phyloP scores from a whole-genome alignment of 306 rosid species.

The Citrullus amarus region DNA sequence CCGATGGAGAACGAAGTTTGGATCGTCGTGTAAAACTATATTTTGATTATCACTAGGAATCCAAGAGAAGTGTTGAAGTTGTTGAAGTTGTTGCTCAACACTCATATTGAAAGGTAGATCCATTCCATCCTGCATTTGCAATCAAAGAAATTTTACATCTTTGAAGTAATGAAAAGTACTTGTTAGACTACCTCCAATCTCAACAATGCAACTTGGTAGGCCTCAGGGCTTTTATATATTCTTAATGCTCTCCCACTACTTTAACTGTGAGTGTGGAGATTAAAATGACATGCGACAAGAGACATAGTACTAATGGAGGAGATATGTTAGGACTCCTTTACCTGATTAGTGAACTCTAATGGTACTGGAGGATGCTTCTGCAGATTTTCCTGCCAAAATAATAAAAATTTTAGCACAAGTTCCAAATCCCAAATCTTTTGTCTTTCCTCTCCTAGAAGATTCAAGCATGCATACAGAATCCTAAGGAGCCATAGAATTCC shows the following conservation, averaged over 20 bases:
- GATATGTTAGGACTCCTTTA: slow-evolving; percentile 11
- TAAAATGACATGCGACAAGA: neutral
- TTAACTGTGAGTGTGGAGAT: neutral
- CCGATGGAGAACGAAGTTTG: slow-evolving; percentile 56
- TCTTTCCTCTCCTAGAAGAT: neutral
- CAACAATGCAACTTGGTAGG: neutral
- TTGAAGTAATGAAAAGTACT: neutral
- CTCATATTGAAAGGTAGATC: slow-evolving; percentile 54
- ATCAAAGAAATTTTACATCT: slow-evolving; percentile 2
- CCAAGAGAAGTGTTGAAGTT: slow-evolving; percentile 66
- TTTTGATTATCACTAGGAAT: slow-evolving; percentile 40
- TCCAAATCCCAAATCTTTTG: neutral
- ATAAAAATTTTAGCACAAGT: neutral
- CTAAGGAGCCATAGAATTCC: neutral
- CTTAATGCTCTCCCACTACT: neutral
- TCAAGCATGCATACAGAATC: neutral
- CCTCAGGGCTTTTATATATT: neutral
- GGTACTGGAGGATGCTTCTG: slow-evolving; percentile 69
- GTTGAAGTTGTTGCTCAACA: slow-evolving; percentile 62
- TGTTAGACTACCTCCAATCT: neutral
- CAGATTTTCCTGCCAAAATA: slow-evolving; percentile 42
- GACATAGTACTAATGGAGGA: neutral
- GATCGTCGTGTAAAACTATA: slow-evolving; percentile 49
- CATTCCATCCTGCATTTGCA: slow-evolving; percentile 69
- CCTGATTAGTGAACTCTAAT: slow-evolving; percentile 71